Evolutionary conservation across 192 early-diverging fungal species (phyloP), one percentile per base, ranked within the genome.

Genomic region (Coemansia sp.): DNA sequence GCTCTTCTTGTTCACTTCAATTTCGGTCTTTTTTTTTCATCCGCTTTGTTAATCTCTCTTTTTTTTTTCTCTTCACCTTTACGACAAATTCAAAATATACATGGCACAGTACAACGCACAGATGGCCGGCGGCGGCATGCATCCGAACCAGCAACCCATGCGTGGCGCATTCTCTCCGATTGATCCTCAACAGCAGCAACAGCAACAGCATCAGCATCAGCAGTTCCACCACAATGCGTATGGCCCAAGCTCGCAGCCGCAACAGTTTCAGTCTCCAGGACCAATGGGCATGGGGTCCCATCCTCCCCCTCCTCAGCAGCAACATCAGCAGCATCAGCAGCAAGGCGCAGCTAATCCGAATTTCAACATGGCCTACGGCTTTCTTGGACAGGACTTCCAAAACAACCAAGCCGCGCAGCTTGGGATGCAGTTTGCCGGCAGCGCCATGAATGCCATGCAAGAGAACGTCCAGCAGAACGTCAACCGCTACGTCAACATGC

Each of bases 351-450:
- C 41, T 1, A 20, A 15, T 39, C 46, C 52, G 10, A 63, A 52
- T 20, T 72, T 63, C 26, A 57, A 39, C 41, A 66, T 56, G 20
- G 71, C 79, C 1, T 76, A 77, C 65, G 67, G 71, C 18, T 53
- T 53, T 53, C 24, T 53, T 6, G 51, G 51, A 59, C 57, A 59
- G 57, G 34, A 34, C 34, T 59, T 59, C 7, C 81, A 83, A 51
- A 66, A 88, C 67, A 91, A 92, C 67, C 89, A 88, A 36, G 88
- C 93, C 8, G 85, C 92, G 14, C 95, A 99, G 73, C 78, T 99
- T 66, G 95, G 97, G 0, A 94, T 99, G 91, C 93, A 99, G 71
- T 90, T 99, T 73, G 97, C 93, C 18, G 86, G 87, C 38, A 87
- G 79, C 51, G 95, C 95, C 6, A 86, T 98, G 68, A 85, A 86